phyloP scores from a whole-genome alignment of 1,284 basidiomycete species.

The Coniophora puteana region DNA sequence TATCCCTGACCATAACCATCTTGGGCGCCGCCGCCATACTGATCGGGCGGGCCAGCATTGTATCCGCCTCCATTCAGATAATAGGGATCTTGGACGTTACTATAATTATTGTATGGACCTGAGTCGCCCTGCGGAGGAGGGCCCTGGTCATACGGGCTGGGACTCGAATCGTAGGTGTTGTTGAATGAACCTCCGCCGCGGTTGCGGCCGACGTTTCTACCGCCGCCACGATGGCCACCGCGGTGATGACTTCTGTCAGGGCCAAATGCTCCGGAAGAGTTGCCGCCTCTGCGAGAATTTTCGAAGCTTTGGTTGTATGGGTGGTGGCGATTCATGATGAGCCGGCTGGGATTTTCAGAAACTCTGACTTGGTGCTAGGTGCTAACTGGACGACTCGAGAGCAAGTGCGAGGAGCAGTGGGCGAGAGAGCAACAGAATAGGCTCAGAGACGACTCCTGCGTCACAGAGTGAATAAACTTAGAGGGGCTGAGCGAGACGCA shows the following conservation, averaged over 20 bases:
- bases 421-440: slow-evolving; percentile 16
- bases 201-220: slow-evolving; percentile 62
- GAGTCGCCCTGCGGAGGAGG: slow-evolving; percentile 53
- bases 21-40: slow-evolving; percentile 46
- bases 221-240: slow-evolving; percentile 53
- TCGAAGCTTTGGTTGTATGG: slow-evolving; percentile 75
- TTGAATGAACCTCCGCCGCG: slow-evolving; percentile 49
- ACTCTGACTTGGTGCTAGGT: slow-evolving; percentile 20
- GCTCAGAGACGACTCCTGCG: slow-evolving; percentile 20
- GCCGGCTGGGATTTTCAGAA: slow-evolving; percentile 26
- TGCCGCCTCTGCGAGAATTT: slow-evolving; percentile 55
- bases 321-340: slow-evolving; percentile 81
- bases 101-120: slow-evolving; percentile 62
- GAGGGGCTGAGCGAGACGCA: slow-evolving; percentile 17
- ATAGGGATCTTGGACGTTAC: slow-evolving; percentile 54
- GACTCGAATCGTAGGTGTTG: slow-evolving; percentile 47
- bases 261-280: slow-evolving; percentile 57
- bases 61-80: slow-evolving; percentile 55
- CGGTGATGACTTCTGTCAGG: slow-evolving; percentile 70
- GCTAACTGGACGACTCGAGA: slow-evolving; percentile 21
- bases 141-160: slow-evolving; percentile 57
- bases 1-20: slow-evolving; percentile 53
- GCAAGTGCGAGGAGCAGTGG: slow-evolving; percentile 12
- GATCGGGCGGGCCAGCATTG: too few relatives aligned
- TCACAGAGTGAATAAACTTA: slow-evolving; percentile 19